These are phyloP conservation scores for Yarrowia divulgata DNA, from an alignment of 805 yeast species.

Conservation along the genomic window DNA sequence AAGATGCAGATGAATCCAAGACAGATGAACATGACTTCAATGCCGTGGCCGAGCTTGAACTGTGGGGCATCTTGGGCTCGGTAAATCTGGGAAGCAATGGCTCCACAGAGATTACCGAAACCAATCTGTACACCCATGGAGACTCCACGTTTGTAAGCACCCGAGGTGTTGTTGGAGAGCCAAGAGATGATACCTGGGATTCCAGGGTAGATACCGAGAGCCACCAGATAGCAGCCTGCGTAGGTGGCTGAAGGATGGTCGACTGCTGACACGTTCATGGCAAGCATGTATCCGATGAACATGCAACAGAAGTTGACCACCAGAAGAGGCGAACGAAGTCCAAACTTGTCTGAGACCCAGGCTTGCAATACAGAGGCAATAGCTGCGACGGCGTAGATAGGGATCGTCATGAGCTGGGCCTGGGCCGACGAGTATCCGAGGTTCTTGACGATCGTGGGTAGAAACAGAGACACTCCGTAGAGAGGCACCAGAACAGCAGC, in stretches of 20 bases:
- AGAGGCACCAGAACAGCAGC: constrained; percentile 64
- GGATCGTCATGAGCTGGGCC: constrained; percentile 58
- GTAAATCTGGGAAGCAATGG: constrained; percentile 62
- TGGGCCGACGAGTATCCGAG: constrained; percentile 67
- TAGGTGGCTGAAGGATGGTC: constrained; percentile 49
- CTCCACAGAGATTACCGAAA: constrained; percentile 71
- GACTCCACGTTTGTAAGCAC: constrained; percentile 61
- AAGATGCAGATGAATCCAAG: constrained; percentile 47
- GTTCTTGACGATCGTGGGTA: constrained; percentile 61
- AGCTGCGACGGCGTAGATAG: constrained; percentile 53
- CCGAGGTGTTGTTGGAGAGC: constrained; percentile 62
- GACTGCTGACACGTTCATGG: constrained; percentile 54
- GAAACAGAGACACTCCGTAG: constrained; percentile 65
- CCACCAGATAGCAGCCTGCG: constrained; percentile 64
- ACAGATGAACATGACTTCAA: constrained; percentile 56
- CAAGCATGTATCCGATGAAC: constrained; percentile 53
- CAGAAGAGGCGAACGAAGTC: constrained; percentile 48
- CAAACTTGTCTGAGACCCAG: constrained; percentile 48
- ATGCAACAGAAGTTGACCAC: constrained; percentile 46
- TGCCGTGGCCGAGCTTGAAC: constrained; percentile 59
- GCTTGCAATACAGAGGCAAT: constrained; percentile 46
- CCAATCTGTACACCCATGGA: constrained; percentile 66
- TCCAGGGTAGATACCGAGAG: constrained; percentile 62
- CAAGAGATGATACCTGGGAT: constrained; percentile 69
- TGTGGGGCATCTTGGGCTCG: constrained; percentile 61